Percentiles rank a stretch among this genome's conserved stretches.
phyloP scores from a whole-genome alignment of 371 early-diverging fungal species.

The Actinomortierella ambigua region DNA sequence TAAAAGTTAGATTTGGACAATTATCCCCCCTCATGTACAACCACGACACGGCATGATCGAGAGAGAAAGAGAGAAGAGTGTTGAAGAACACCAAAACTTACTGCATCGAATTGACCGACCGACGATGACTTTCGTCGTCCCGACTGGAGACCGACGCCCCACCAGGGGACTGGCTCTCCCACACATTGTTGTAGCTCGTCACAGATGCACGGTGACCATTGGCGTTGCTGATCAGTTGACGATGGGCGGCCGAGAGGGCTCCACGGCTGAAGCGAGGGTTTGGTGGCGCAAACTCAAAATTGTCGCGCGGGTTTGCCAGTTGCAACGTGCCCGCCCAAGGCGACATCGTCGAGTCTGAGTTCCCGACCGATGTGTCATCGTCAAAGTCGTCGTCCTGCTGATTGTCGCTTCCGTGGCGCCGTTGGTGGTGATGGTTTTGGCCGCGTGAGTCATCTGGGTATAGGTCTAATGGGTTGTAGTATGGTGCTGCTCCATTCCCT shows the following conservation, averaged over 20 bases:
- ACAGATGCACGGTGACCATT: slow-evolving; percentile 1
- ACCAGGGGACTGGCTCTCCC: slow-evolving; percentile 35
- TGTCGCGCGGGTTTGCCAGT: slow-evolving; percentile 1
- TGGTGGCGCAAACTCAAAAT: slow-evolving; percentile 32
- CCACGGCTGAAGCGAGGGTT: slow-evolving; percentile 46
- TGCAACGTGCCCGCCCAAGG: slow-evolving; percentile 31
- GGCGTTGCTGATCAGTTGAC: slow-evolving; percentile 27
- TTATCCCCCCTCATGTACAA: no score
- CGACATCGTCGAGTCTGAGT: slow-evolving; percentile 26
- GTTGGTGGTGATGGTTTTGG: no score
- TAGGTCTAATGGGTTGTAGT: slow-evolving; percentile 34
- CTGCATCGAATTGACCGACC: slow-evolving; percentile 47
- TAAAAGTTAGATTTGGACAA: neutral
- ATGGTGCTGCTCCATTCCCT: slow-evolving; percentile 8
- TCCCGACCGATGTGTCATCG: slow-evolving; percentile 27
- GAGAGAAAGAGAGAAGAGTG: neutral
- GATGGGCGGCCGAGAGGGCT: slow-evolving; percentile 34
- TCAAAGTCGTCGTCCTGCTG: slow-evolving; percentile 16
- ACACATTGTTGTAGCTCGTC: neutral
- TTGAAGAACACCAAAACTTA: slow-evolving; percentile 7
- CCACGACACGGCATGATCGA: neutral
- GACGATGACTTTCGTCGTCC: slow-evolving; percentile 30
- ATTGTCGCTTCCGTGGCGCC: no score
- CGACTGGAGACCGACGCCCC: slow-evolving; percentile 33
- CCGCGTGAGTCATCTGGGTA: neutral